These are phyloP conservation scores for Prinsepia uniflora DNA, from an alignment of 306 rosid genomes.

Conservation along the genomic window DNA sequence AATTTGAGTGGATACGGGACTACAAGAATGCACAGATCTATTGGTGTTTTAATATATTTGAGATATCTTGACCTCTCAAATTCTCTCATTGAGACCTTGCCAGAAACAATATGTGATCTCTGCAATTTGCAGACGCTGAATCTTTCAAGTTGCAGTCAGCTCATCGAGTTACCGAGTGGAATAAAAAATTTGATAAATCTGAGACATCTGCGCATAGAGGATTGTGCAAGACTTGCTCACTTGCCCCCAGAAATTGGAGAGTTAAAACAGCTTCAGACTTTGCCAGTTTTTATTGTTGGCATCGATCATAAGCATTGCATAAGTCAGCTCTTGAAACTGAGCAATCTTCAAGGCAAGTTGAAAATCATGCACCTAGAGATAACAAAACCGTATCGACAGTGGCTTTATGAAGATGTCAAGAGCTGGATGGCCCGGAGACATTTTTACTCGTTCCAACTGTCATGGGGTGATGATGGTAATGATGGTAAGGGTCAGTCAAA, in stretches of 20 bases:
- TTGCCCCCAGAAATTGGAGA: slow-evolving; percentile 10
- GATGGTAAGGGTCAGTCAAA: background rate
- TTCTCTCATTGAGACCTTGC: slow-evolving; percentile 13
- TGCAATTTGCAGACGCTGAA: slow-evolving; percentile 16
- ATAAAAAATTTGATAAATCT: background rate
- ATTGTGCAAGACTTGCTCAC: slow-evolving; percentile 16
- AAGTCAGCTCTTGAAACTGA: background rate
- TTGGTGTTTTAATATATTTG: slow-evolving; percentile 11
- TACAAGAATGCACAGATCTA: slow-evolving; percentile 14
- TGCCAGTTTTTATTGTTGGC: slow-evolving; percentile 25
- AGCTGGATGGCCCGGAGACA: background rate
- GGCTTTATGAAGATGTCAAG: background rate
- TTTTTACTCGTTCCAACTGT: slow-evolving; percentile 17
- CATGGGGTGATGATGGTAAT: slow-evolving; percentile 13
- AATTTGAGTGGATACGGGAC: slow-evolving; percentile 24
- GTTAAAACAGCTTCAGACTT: slow-evolving; percentile 12
- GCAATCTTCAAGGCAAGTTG: background rate
- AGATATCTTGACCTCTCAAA: slow-evolving; percentile 26
- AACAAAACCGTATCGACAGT: no score
- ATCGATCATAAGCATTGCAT: background rate
- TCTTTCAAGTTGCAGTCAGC: slow-evolving; percentile 19
- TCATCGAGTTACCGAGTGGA: slow-evolving; percentile 15
- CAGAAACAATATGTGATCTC: slow-evolving; percentile 12
- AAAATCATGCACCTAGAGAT: background rate
- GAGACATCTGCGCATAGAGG: slow-evolving; percentile 21